phyloP scores from a whole-genome alignment of 2,329 filamentous ascomycete genomes.

The Aspergillus transmontanensis region DNA sequence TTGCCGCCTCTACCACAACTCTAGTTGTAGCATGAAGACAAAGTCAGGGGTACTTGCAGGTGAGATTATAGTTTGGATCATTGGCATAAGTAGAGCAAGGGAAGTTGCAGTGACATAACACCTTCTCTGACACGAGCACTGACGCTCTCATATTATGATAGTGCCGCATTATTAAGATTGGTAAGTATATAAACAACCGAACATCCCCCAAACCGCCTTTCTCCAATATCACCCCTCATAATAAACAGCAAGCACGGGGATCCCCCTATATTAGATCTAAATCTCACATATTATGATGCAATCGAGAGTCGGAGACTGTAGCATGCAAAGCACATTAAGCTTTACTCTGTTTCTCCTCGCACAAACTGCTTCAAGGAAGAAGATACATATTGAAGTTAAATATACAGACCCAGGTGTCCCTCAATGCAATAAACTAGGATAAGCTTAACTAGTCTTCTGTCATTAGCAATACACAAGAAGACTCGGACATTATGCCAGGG shows the following conservation, averaged over 20 bases:
- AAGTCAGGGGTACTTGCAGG: neutral
- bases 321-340: neutral
- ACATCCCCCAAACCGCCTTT: neutral
- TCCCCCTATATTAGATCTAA: neutral
- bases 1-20: neutral
- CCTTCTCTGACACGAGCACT: neutral
- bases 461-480: neutral
- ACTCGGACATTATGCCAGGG: neutral
- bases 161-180: neutral
- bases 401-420: neutral
- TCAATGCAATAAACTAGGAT: neutral
- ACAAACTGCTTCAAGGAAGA: neutral
- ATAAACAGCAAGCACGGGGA: neutral
- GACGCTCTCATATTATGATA: neutral
- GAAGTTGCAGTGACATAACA: neutral
- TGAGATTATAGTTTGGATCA: neutral
- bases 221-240: neutral
- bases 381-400: neutral
- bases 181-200: neutral
- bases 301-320: neutral
- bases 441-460: neutral
- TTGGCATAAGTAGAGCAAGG: neutral
- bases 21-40: neutral
- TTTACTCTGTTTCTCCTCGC: neutral
- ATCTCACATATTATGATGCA: neutral